These are phyloP conservation scores for Moniliophthora roreri DNA, from an alignment of 1,284 basidiomycete genomes.

Conservation along the genomic window DNA sequence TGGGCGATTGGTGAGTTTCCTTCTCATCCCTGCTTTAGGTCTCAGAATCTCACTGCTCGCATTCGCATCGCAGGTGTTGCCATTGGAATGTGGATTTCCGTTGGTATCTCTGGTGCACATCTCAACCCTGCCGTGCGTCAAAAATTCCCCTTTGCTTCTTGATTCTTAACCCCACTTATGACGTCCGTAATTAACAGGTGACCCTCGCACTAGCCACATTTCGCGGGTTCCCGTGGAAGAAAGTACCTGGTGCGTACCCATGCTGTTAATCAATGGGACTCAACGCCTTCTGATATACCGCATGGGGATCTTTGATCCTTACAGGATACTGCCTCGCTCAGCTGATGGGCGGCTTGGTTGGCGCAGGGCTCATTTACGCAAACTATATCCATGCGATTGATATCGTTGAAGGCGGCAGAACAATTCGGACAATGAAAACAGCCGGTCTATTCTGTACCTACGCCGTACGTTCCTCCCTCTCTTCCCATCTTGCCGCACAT, in stretches of 20 bases:
- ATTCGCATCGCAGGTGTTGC: constrained; percentile 26
- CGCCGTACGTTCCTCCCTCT: constrained; percentile 27
- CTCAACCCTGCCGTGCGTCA: constrained; percentile 74
- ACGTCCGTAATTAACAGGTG: constrained; percentile 35
- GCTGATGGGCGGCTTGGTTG: constrained; percentile 48
- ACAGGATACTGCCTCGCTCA: constrained; percentile 36
- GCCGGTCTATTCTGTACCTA: constrained; percentile 40
- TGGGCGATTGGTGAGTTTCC: constrained; percentile 59
- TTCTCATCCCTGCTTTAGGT: constrained; percentile 7
- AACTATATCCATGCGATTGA: constrained; percentile 55
- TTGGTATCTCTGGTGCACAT: constrained; percentile 73
- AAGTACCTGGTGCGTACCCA: constrained; percentile 50
- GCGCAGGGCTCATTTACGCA: constrained; percentile 50
- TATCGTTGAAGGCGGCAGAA: constrained; percentile 44
- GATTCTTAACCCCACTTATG: background rate
- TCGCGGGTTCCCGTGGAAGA: constrained; percentile 77
- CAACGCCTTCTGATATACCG: background rate
- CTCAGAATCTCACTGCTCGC: background rate
- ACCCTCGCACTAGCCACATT: constrained; percentile 69
- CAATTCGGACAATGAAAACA: constrained; percentile 43
- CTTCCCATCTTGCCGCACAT: background rate
- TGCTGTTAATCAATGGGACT: background rate
- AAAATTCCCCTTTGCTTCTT: background rate
- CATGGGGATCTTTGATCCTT: background rate
- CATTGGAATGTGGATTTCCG: constrained; percentile 68